Base-by-base conservation (phyloP, 805 yeast genomes). In the Candida andamanensis region DNA sequence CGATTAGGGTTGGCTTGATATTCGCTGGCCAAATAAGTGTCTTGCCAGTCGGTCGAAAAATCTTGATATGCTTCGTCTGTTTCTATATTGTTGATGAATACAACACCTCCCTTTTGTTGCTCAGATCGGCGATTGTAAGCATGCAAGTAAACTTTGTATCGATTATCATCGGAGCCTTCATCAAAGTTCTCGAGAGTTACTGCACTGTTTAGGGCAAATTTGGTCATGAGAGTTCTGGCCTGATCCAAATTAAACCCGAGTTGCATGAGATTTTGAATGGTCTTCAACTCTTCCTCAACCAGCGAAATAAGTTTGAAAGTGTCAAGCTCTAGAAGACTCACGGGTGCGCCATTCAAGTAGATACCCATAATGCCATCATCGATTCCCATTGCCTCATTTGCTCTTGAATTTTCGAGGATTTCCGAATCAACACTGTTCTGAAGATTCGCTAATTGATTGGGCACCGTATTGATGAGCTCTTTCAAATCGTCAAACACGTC, bases 11-110 rank as follows among this genome's bases (percentile, higher is more conserved):
- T 36, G 13, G 71, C 50, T n/a, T 26, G 33, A 19, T 16, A 20
- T 5, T 41, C 21, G 2, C 36, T 35, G 1, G 30, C 28, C 24
- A 72, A 45, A 47, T 81, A 81, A 0, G 59, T 65, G 6, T 60
- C 54, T 9, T 72, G 51, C 25, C 80, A 64, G 15, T 58, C 49
- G 2, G 48, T 26, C 1, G 74, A 49, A 46, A 69, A 70, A 6
- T 58, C 52, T 1, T 53, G 46, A 48, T 84, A 87, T 19, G 60
- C 66, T 1, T 51, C 45, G 48, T 85, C 95, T 0, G 40, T 49
- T 42, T 78, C 94, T 5, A 90, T 60, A 52, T 92, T 83, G 49
- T 90, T 92, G 47, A 90, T 67, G 61, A 77, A 87, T 1, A 82
- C 65, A 6, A 87, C 71, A 0, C 68, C 70, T 4, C 62, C 60